phyloP scores from a whole-genome alignment of 257 asterid genomes.

The Solanum gracilifrons region DNA sequence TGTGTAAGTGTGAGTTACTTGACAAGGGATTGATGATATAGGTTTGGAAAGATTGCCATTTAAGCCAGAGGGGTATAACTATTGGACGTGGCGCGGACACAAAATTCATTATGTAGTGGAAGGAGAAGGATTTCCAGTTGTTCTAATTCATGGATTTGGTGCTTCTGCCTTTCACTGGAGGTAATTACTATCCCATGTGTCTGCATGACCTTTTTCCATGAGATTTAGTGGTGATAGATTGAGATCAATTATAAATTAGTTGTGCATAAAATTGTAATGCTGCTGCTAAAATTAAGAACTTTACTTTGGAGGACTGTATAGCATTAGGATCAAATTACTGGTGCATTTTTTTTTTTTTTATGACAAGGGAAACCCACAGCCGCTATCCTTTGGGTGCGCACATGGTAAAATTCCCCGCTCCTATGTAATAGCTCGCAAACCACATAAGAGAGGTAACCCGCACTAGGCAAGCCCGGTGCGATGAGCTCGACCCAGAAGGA shows the following conservation, averaged over 20 bases:
- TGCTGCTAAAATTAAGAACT: neutral
- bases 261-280: neutral
- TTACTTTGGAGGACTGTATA: neutral
- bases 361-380: no score
- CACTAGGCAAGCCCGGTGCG: no score
- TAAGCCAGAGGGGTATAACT: conserved; percentile 80
- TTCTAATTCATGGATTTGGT: conserved; percentile 93
- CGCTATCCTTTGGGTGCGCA: no score
- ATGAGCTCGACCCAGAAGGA: no score
- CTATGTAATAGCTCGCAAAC: no score
- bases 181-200: conserved; percentile 11
- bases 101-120: conserved; percentile 81
- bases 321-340: neutral
- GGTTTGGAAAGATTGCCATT: conserved; percentile 63
- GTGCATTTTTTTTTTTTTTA: no score
- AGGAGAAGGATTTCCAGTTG: conserved; percentile 84
- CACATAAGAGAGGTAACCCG: no score
- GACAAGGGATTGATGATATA: conserved; percentile 3
- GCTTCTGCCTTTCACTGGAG: conserved; percentile 99
- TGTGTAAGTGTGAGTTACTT: neutral
- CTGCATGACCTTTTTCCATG: no score
- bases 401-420: no score
- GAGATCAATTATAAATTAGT: neutral
- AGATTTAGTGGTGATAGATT: neutral
- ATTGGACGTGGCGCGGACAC: conserved; percentile 75